Evolutionary conservation across 495 filamentous ascomycete genomes (phyloP), one percentile per base, ranked within the genome.

Genomic region (Penicillium alfredii): DNA sequence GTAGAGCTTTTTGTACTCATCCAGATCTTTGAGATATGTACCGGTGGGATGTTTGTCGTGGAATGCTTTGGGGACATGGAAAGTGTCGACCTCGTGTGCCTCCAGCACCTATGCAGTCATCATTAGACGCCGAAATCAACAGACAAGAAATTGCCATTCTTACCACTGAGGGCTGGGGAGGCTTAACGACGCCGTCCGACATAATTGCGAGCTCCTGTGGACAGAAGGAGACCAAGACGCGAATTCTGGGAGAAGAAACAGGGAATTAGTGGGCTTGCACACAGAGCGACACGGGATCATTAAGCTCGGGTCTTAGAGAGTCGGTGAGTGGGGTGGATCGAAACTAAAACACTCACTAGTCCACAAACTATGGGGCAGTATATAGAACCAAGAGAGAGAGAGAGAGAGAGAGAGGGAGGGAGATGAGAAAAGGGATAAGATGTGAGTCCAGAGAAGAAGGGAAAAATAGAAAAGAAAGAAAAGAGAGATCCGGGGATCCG

Each of bases 1-100:
- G 72, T 97, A 96, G 44, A 95, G 68, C 66, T 76, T 69, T 61
- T 93, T 78, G 73, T 97, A 98, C 57, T 96, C 82, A 45, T 93
- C 86, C 23, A 96, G 45, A 44, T 67, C 65, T 45, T 78, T 72
- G 26, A 86, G 45, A 57, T 86, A 80, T 21, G 83, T 78, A 40
- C 81, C 77, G 20, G 62, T 59, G 14, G 82, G 80, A 56, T 85
- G 82, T 55, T 85, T 86, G 6, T 81, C 80, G 65, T 75, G 69
- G 34, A 73, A 70, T 9, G 76, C 78, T 43, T 77, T 65, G 34
- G 75, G 74, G 5, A 81, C 67, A 34, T 86, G 81, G 68, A 77
- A 92, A 10, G 85, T 94, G 62, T 88, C 80, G 46, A 88, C 84
- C 56, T 84, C 69, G 63, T 92, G 86, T 51, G 88, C 84, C 69